Conservation (phyloP, 768 basidiomycete genomes). For the Boletus barrowsii region DNA sequence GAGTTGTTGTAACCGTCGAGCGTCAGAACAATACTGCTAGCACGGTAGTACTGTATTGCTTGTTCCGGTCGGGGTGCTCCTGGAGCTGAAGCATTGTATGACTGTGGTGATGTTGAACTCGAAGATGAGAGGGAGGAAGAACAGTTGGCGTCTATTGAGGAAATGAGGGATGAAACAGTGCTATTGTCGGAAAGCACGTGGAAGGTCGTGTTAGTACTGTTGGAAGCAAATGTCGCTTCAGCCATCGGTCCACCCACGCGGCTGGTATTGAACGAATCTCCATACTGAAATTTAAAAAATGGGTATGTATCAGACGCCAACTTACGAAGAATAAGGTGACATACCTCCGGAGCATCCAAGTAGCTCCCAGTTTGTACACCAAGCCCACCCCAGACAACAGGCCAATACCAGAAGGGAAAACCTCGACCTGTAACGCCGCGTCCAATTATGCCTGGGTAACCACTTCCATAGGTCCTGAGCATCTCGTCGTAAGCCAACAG, state of each 20-base stretch:
- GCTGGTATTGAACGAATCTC: slow-evolving; percentile 40
- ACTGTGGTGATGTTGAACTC: slow-evolving; percentile 29
- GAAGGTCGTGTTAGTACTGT: slow-evolving; percentile 38
- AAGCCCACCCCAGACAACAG: slow-evolving; percentile 44
- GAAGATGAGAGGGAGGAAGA: slow-evolving; percentile 35
- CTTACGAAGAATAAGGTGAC: not conserved
- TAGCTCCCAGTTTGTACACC: slow-evolving; percentile 30
- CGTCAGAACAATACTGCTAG: slow-evolving; percentile 58
- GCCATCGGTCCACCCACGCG: slow-evolving; percentile 48
- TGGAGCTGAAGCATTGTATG: slow-evolving; percentile 32
- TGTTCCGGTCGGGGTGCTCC: slow-evolving; percentile 45
- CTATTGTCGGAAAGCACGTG: slow-evolving; percentile 48
- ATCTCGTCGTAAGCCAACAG: not conserved
- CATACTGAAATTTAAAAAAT: slow-evolving; percentile 42
- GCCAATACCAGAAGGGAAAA: slow-evolving; percentile 71
- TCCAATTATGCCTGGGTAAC: slow-evolving; percentile 50
- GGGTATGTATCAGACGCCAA: not conserved
- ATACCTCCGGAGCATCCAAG: slow-evolving; percentile 42
- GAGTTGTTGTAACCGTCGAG: slow-evolving; percentile 70
- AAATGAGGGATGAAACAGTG: slow-evolving; percentile 43
- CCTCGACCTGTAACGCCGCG: slow-evolving; percentile 47
- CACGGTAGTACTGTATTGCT: slow-evolving; percentile 66
- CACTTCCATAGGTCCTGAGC: slow-evolving; percentile 55
- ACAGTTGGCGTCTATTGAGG: slow-evolving; percentile 43
- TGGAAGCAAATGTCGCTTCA: slow-evolving; percentile 40